Percentiles rank a stretch among this genome's conserved stretches.
These are phyloP conservation scores for Neofusicoccum sp. DNA, from an alignment of 2,329 filamentous ascomycete genomes.

Conservation along the genomic window DNA sequence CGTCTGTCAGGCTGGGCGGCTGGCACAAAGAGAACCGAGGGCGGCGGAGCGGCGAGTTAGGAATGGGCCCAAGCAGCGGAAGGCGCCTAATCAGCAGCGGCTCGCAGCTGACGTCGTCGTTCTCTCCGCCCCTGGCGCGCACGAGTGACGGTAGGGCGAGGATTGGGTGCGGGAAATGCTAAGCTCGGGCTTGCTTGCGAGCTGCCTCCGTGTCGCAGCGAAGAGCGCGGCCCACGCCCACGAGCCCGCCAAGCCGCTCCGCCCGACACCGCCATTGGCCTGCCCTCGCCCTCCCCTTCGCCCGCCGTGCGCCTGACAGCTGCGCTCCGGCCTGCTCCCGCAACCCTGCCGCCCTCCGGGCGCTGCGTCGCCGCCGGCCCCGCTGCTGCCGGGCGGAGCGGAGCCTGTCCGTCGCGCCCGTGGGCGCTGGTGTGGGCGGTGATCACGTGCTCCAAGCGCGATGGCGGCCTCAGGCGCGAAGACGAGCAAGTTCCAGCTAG, in stretches of 20 bases:
- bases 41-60: slow-evolving; percentile 29
- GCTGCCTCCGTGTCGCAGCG: slow-evolving; percentile 19
- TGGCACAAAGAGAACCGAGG: slow-evolving; percentile 27
- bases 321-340: not conserved
- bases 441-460: not conserved
- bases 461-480: not conserved
- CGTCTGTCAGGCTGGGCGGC: slow-evolving; percentile 38
- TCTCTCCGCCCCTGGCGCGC: slow-evolving; percentile 31
- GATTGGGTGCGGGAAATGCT: slow-evolving; percentile 19
- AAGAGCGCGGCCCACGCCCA: slow-evolving; percentile 17
- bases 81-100: slow-evolving; percentile 27
- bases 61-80: slow-evolving; percentile 33
- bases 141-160: slow-evolving; percentile 11
- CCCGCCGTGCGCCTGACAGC: slow-evolving; percentile 2
- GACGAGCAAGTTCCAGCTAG: slow-evolving; percentile 5
- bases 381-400: slow-evolving; percentile 1
- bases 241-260: slow-evolving; percentile 18
- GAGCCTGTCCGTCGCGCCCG: not conserved
- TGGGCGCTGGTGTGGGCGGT: not conserved
- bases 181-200: slow-evolving; percentile 18
- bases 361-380: not conserved
- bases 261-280: slow-evolving; percentile 10
- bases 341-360: slow-evolving; percentile 2
- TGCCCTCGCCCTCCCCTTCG: not conserved
- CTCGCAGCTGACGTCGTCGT: slow-evolving; percentile 35